A percentile compares a stretch with the other conserved stretches of the same genome.
Conservation (phyloP, 1,139 yeast species). For the Hansenula sp. region DNA sequence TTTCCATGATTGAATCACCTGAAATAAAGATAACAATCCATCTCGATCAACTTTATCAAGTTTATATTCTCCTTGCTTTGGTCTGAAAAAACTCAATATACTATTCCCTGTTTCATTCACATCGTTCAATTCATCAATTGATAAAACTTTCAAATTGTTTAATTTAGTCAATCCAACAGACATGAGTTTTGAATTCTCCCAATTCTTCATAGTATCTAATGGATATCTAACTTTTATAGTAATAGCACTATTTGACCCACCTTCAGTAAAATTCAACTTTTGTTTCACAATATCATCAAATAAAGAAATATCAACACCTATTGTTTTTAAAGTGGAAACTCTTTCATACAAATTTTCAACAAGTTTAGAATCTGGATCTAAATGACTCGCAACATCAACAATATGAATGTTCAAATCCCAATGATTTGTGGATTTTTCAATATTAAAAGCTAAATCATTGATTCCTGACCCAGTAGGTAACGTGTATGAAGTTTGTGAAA, state of each 20-base stretch:
- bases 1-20: background rate
- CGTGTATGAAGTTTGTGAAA: background rate
- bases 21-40: background rate
- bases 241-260: slow-evolving; percentile 3
- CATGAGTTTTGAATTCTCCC: slow-evolving; percentile 1
- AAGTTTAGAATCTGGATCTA: slow-evolving; percentile 15
- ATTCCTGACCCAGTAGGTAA: background rate
- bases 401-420: slow-evolving; percentile 33
- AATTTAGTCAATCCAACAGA: slow-evolving; percentile 1
- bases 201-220: slow-evolving; percentile 1
- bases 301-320: background rate
- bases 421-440: slow-evolving; percentile 30
- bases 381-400: slow-evolving; percentile 30
- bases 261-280: background rate
- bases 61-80: background rate
- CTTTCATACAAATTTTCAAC: background rate
- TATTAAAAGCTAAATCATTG: slow-evolving; percentile 25
- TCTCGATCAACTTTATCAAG: background rate
- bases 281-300: background rate
- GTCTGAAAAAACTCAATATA: background rate
- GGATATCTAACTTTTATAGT: slow-evolving; percentile 7
- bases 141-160: background rate
- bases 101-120: background rate
- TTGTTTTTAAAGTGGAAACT: background rate
- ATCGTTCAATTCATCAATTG: background rate